Base-by-base conservation (phyloP, 2,329 filamentous ascomycete species). In the Lecanicillium sp. region DNA sequence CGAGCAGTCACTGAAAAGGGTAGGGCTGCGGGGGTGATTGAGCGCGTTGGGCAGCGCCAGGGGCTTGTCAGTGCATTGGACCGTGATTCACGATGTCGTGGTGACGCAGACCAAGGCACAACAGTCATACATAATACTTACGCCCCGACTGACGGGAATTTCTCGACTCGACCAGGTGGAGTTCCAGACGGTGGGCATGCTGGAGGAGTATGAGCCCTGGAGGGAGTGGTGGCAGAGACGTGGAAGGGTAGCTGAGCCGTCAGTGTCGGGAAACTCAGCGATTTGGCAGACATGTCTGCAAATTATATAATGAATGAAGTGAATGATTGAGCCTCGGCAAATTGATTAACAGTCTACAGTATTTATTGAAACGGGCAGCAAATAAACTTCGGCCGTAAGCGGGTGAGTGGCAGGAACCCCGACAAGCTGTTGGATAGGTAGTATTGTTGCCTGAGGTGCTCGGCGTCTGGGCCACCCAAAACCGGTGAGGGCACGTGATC, bases 401-500 rank as follows among this genome's bases (percentile, higher is more conserved):
- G 14, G 11, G 29, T n/a, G 6, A 6, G 14, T 7, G 6, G 12
- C 14, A 7, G 13, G 29, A n/a, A 5, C 14, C 29, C 6, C 29
- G 29, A n/a, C 29, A 7, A n/a, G 14, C 29, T 13, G 29, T 15
- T 15, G 11, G 29, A n/a, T 30, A n/a, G 14, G 11, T 30, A 6
- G 29, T 7, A 5, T 5, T 15, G 14, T 13, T 15, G 5, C 8
- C 29, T 7, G 29, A 29, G 20, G 33, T 19, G n/a, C 37, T 34
- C 37, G 37, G 37, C 33, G 37, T 17, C 29, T 34, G 33, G 22
- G 22, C 11, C 22, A 5, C 19, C 17, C 9, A 20, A 18, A 29
- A 33, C 39, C 38, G 40, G 35, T 30, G 40, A 25, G 22, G 25
- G 34, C 40, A 41, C 40, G 40, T 41, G 40, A 41, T 41, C 40